Percentiles rank a stretch among this genome's conserved stretches.
Conservation (phyloP, 805 yeast genomes). For the Myxozyma neglecta region DNA sequence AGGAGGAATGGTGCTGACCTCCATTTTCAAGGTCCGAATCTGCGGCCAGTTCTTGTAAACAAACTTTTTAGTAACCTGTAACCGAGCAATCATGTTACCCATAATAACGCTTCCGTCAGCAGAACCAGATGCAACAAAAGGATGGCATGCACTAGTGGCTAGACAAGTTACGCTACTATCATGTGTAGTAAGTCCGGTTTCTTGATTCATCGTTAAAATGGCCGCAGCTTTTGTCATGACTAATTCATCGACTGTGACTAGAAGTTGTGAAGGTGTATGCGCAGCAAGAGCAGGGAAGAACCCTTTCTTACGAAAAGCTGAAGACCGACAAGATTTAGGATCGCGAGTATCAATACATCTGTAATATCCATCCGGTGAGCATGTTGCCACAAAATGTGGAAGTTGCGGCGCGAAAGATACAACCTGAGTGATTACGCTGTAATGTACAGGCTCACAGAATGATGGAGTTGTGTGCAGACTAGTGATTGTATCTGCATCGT, state of each 20-base stretch:
- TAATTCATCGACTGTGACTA: constrained; percentile 9
- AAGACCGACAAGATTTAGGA: constrained; percentile 4
- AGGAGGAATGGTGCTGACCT: background rate
- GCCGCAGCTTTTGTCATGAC: background rate
- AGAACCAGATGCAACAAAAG: constrained; percentile 24
- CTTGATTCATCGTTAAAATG: background rate
- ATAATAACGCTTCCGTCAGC: constrained; percentile 29
- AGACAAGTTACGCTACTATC: constrained; percentile 17
- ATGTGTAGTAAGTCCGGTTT: background rate
- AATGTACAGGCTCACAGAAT: constrained; percentile 19
- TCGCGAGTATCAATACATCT: constrained; percentile 22
- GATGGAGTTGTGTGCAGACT: constrained; percentile 5
- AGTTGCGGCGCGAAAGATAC: background rate
- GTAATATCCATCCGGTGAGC: constrained; percentile 22
- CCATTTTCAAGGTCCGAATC: constrained; percentile 8
- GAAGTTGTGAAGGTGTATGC: background rate
- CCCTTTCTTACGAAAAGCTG: constrained; percentile 10
- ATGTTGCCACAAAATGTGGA: constrained; percentile 11
- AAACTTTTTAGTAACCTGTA: background rate
- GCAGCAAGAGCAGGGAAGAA: background rate
- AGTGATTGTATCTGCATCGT: background rate
- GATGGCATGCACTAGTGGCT: constrained; percentile 22
- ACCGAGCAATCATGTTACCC: constrained; percentile 17
- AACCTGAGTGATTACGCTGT: constrained; percentile 3
- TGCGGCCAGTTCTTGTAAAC: constrained; percentile 17